Evolutionary conservation across 192 early-diverging fungal genomes (phyloP).

Genomic region (Gonapodya sp.): DNA sequence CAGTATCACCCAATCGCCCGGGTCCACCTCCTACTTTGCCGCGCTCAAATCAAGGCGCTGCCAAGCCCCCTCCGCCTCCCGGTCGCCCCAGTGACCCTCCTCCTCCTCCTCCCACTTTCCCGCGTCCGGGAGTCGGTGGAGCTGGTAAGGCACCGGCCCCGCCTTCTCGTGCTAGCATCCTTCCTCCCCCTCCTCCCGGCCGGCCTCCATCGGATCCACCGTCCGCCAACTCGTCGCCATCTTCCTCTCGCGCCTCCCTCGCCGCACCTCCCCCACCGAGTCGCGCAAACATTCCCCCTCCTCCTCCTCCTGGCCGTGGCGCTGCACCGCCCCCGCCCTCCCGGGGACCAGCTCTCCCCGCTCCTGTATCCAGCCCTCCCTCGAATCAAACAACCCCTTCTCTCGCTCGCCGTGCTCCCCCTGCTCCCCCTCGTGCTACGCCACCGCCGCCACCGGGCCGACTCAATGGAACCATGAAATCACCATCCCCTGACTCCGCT

Average conservation of each 20-base stretch:
- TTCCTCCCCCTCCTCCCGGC: conserved; percentile 18
- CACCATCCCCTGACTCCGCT: conserved; percentile 16
- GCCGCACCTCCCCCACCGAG: conserved; percentile 18
- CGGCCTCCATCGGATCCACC: conserved; percentile 13
- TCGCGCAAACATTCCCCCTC: background rate
- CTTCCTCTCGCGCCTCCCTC: background rate
- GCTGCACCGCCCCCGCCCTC: conserved; percentile 10
- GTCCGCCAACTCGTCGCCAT: background rate
- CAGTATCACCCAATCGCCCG: conserved; percentile 13
- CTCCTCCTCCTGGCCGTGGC: conserved; percentile 10
- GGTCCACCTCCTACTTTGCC: conserved; percentile 14
- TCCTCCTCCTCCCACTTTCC: background rate
- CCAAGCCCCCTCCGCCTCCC: conserved; percentile 17
- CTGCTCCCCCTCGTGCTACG: background rate
- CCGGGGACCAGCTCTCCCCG: conserved; percentile 15
- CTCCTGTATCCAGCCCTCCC: conserved; percentile 3
- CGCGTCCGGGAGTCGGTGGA: background rate
- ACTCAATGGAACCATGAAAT: conserved; percentile 7
- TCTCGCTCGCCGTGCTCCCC: conserved; percentile 14
- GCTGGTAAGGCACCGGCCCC: background rate
- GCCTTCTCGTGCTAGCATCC: background rate
- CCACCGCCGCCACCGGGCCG: conserved; percentile 12
- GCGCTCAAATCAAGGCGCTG: conserved; percentile 11
- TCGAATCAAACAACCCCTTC: background rate
- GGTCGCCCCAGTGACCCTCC: background rate